Conservation (phyloP, 768 basidiomycete species). For the Phanerodontia chrysosporium region DNA sequence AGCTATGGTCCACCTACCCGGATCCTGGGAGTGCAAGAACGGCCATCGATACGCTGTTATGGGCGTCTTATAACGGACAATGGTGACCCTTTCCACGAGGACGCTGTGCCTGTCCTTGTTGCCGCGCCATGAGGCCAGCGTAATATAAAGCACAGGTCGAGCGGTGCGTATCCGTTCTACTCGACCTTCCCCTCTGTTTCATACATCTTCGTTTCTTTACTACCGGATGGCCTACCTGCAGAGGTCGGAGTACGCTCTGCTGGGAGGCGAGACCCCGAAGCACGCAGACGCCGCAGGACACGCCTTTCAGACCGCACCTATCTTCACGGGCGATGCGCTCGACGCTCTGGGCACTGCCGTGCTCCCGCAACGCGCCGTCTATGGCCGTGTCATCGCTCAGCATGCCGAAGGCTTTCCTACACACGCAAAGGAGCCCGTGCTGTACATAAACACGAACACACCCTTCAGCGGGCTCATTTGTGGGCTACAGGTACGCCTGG, state of each 20-base stretch:
- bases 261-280: not conserved
- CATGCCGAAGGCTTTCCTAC: not conserved
- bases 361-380: conserved; percentile 4
- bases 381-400: conserved; percentile 2
- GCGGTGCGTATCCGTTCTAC: no score
- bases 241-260: not conserved
- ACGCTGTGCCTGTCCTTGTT: no score
- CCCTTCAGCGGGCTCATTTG: conserved; percentile 69
- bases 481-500: conserved; percentile 45
- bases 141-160: no score
- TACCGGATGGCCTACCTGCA: no score
- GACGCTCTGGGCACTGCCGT: not conserved
- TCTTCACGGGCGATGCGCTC: conserved; percentile 4
- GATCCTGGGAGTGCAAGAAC: no score
- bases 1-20: no score
- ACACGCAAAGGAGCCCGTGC: not conserved
- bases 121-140: no score
- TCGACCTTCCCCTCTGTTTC: no score
- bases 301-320: conserved; percentile 3
- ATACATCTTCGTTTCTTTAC: no score
- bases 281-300: not conserved
- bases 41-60: no score
- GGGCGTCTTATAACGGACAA: no score
- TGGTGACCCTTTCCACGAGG: no score
- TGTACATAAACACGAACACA: conserved; percentile 35